Evolutionary conservation across 805 yeast genomes (phyloP), one percentile per base, ranked within the genome.

Genomic region (Hanseniaspora guilliermondii): DNA sequence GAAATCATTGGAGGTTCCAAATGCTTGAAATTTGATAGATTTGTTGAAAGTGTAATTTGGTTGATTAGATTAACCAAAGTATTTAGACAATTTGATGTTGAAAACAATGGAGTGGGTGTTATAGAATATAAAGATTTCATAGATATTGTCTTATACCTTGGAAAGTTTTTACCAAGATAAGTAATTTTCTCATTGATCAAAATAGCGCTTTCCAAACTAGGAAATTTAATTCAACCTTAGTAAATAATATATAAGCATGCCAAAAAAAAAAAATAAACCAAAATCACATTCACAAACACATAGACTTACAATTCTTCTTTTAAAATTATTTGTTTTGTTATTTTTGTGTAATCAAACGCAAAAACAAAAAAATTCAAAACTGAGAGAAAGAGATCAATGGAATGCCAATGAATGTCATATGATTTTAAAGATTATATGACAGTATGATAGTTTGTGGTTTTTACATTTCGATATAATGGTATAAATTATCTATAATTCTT

Each of bases 1-100:
- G 69, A 66, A 42, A 65, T 64, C 37, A 58, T 62, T 22, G 64
- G 64, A 40, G 62, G 62, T 21, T 58, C 59, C 32, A 67, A 66
- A 52, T 73, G 69, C 56, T 64, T 87, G 67, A 80, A 84, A 56
- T 87, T 87, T 65, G 95, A 87, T 65, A 75, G 79, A 65, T 87
- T 87, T 67, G 87, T 87, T 25, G 95, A 87, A 64, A 75, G 85
- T 53, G 73, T 87, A 59, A 84, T 86, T 17, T 83, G 86, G 75
- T 71, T 87, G 59, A 75, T 86, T 63, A 77, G 86, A 58, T 75
- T 85, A 58, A 85, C 95, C 0, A 88, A 84, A 62, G 73, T 82
- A 14, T 87, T 87, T 71, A 83, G 85, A 62, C 81, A 80, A 63
- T 85, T 76, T 65, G 95, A 87, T 64, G 69, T 74, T 12, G 87